Base-by-base conservation (phyloP, 1,284 basidiomycete genomes). In the Malassezia brasiliensis region DNA sequence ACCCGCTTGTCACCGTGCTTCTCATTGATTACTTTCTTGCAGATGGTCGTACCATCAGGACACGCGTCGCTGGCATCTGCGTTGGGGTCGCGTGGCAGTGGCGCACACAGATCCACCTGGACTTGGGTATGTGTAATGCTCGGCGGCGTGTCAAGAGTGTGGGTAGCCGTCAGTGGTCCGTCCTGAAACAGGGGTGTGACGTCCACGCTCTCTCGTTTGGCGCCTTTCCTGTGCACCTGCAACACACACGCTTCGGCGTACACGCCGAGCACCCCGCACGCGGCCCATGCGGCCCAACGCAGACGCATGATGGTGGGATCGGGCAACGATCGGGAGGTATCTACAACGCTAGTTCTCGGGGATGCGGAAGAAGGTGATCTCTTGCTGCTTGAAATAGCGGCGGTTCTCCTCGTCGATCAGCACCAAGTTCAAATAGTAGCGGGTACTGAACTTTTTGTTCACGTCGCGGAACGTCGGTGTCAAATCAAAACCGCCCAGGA, bases 401-500 rank as follows among this genome's bases (percentile, higher is more conserved):
- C 90, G 79, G 76, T 96, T 96, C 80, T 96, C 93, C 76, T 96
- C 91, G 74, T 98, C 93, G 60, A 96, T 90, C 58, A 96, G 81
- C 2, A 98, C 94, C 35, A 98, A 79, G 74, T 96, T 98, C 46
- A 72, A 54, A 32, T 96, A 98, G 77, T 96, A 98, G 53, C 93
- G 80, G 35, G 88, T 88, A 72, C 86, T 90, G 78, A 98, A 98
- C 78, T 93, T 96, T 81, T 98, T 98, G 82, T 96, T 98, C 65
- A 98, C 89, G 67, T 98, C 93, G 20, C 93, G 82, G 82, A 96
- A 98, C 10, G 93, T 98, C 1, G 94, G 94, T 2, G 93, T 98
- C 47, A 98, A 79, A 76, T 98, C 93, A 74, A 98, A 98, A 2
- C 94, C 94, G 51, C 93, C 94, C 3, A 98, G 81, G 82, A 96